phyloP scores from a whole-genome alignment of 78 protist genomes.

The Monosiga brevicollis region DNA sequence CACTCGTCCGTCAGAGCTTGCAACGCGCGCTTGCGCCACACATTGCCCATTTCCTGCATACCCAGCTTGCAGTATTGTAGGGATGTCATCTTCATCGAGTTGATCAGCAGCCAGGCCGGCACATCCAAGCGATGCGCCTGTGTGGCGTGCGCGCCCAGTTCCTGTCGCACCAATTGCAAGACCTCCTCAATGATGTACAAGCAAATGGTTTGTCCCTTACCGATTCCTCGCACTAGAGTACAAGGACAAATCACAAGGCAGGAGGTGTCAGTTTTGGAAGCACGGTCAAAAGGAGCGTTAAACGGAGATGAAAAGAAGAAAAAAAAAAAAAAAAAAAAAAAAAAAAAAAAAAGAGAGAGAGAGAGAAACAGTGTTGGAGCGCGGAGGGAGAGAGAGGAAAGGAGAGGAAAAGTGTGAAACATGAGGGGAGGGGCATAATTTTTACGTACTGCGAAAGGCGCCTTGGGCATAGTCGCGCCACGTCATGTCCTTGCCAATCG shows the following conservation, averaged over 20 bases:
- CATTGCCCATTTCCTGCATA: conserved; percentile 8
- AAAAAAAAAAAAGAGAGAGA: too few relatives aligned
- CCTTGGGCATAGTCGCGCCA: conserved; percentile 75
- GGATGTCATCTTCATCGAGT: conserved; percentile 15
- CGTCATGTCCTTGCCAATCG: conserved; percentile 76
- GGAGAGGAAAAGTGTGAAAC: too few relatives aligned
- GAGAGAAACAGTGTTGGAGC: too few relatives aligned
- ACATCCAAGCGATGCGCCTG: conserved; percentile 12
- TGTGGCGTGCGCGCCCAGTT: not conserved
- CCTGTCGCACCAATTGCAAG: not conserved
- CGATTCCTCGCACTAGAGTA: conserved; percentile 79
- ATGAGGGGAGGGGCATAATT: too few relatives aligned
- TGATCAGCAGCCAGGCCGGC: conserved; percentile 36
- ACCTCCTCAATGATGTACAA: conserved; percentile 52
- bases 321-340: too few relatives aligned
- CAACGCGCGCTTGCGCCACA: conserved; percentile 22
- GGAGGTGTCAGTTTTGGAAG: too few relatives aligned
- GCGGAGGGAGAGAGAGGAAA: too few relatives aligned
- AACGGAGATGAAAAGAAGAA: too few relatives aligned
- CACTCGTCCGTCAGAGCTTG: not conserved
- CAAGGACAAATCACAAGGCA: too few relatives aligned
- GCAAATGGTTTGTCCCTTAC: conserved; percentile 49
- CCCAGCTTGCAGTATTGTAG: conserved; percentile 31
- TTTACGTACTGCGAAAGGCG: conserved; percentile 65
- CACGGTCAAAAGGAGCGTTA: too few relatives aligned